Evolutionary conservation across 306 rosid genomes (phyloP).

Genomic region (Pterocarpus santalinus): DNA sequence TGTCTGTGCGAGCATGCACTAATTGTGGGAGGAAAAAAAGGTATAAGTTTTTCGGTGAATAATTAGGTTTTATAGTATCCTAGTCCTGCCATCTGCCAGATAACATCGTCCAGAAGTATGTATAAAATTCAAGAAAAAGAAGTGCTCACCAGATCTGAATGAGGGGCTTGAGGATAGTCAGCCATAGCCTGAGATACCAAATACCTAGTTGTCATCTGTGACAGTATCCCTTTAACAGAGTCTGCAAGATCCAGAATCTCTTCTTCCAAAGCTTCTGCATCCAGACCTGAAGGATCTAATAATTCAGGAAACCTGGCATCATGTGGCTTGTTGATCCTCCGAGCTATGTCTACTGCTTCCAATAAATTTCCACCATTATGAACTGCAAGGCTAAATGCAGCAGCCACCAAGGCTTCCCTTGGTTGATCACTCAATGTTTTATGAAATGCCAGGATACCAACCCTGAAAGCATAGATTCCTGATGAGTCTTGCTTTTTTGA

Average conservation of each 20-base stretch:
- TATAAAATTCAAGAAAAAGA: constrained; percentile 10
- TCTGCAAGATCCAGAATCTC: constrained; percentile 69
- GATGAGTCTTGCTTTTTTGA: constrained; percentile 47
- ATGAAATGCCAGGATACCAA: constrained; percentile 84
- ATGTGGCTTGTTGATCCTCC: constrained; percentile 61
- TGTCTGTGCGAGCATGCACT: background rate
- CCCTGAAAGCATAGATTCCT: constrained; percentile 70
- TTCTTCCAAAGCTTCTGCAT: constrained; percentile 49
- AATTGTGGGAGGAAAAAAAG: background rate
- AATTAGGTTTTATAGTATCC: constrained; percentile 4
- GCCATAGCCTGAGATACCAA: constrained; percentile 79
- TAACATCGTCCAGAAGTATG: constrained; percentile 36
- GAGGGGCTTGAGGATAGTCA: constrained; percentile 80
- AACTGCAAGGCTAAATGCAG: constrained; percentile 84
- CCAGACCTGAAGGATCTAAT: constrained; percentile 59
- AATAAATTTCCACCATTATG: constrained; percentile 81
- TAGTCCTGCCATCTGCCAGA: constrained; percentile 18
- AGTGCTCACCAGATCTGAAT: constrained; percentile 71
- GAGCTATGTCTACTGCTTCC: constrained; percentile 79
- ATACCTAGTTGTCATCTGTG: constrained; percentile 72
- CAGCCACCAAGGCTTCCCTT: constrained; percentile 69
- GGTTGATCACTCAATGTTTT: constrained; percentile 74
- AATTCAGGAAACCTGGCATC: constrained; percentile 74
- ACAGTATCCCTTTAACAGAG: constrained; percentile 61
- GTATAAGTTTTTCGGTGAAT: background rate